Evolutionary conservation across 202 grass and related monocot genomes (phyloP).

Genomic region (Zizania palustris): DNA sequence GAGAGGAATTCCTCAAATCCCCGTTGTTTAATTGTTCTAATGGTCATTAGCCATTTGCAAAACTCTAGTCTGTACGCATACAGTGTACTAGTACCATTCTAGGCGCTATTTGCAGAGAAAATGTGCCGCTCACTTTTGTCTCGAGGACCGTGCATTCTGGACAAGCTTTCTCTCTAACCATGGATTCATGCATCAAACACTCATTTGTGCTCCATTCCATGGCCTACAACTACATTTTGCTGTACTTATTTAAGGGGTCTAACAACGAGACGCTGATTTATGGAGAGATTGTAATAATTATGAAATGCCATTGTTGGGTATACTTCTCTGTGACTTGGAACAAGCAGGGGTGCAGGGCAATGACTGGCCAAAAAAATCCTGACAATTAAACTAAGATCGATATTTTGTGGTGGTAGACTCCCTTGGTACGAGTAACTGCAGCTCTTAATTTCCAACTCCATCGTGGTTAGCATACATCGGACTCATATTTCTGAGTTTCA

Average conservation of each 20-base stretch:
- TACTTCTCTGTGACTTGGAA: background rate
- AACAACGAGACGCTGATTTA: background rate
- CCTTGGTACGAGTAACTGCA: no score
- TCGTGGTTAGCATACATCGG: no score
- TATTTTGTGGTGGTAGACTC: no score
- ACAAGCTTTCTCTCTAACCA: background rate
- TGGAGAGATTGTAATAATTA: background rate
- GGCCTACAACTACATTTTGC: background rate
- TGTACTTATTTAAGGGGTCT: background rate
- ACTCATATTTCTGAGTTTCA: background rate
- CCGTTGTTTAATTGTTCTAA: constrained; percentile 28
- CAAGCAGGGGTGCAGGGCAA: background rate
- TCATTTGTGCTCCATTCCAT: constrained; percentile 40
- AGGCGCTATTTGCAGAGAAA: constrained; percentile 46
- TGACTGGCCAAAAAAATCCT: background rate
- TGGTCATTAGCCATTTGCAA: constrained; percentile 25
- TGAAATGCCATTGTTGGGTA: background rate
- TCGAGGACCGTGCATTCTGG: constrained; percentile 29
- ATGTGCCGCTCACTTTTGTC: constrained; percentile 15
- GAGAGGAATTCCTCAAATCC: constrained; percentile 40
- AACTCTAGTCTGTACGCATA: background rate
- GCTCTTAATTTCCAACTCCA: no score
- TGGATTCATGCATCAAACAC: constrained; percentile 35
- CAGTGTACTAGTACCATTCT: constrained; percentile 14
- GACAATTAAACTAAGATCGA: background rate